Base-by-base conservation (phyloP, 306 rosid species). In the Quillaja saponaria region DNA sequence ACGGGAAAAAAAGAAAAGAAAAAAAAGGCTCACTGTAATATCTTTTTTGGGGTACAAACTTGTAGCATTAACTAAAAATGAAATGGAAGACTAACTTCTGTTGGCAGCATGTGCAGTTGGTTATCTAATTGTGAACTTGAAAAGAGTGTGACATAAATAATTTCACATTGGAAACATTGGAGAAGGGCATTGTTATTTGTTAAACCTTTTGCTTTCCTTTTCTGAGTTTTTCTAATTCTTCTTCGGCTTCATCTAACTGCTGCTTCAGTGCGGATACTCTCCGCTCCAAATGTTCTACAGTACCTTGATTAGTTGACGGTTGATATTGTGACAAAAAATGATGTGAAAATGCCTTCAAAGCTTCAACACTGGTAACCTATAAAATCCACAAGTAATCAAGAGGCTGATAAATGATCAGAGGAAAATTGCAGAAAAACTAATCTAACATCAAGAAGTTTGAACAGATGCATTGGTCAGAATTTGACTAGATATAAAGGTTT, bases 281-380 rank as follows among this genome's bases (percentile, higher is more conserved):
- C 45, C 47, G 74, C 85, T 94, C 87, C 64, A 89, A 50, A 34
- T 80, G 73, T 66, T 87, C 97, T 76, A 78, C 81, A 3, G 68
- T 68, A 72, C 77, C 81, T 31, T 8, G 49, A 73, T 82, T 55
- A 19, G 37, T 37, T 42, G 68, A 13, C 41, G 95, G 68, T 66
- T 80, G 70, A 64, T 94, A 85, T 1, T 90, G 95, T n/a, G 78
- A 33, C 58, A 66, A 35, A 73, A 94, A 94, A 42, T 82, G 68
- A 15, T 40, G 18, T 25, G 99, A 94, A 80, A 94, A 94, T 14
- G 81, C 78, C 79, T 67, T 80, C 68, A 94, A 65, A 46, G 97
- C 95, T 41, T 83, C 91, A 34, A 89, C 85, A 47, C 99, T 96
- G 4, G 99, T 94, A 66, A 94, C 99, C 99, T 94, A 56, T 66